phyloP scores from a whole-genome alignment of 139 green algal species.

The Haematococcus lacustris region DNA sequence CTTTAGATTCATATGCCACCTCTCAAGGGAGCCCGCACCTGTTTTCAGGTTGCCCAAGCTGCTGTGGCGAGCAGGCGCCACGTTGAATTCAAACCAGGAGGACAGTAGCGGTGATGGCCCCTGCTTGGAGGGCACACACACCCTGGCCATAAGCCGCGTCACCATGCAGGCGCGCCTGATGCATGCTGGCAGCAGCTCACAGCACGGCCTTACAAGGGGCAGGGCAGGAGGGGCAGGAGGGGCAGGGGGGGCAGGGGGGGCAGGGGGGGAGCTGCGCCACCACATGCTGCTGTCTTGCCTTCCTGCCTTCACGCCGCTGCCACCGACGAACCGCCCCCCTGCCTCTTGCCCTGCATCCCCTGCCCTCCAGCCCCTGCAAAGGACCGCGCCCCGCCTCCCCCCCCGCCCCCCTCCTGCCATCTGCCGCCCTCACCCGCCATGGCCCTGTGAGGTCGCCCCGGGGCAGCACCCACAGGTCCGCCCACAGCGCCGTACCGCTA shows the following conservation, averaged over 20 bases:
- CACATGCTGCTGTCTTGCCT: background rate
- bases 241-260: background rate
- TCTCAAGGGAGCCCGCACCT: slow-evolving; percentile 3
- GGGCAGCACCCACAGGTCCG: slow-evolving; percentile 69
- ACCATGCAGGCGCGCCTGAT: background rate
- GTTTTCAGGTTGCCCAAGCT: slow-evolving; percentile 7
- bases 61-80: slow-evolving; percentile 33
- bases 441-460: slow-evolving; percentile 23
- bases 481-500: slow-evolving; percentile 66
- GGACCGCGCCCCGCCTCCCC: background rate
- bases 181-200: background rate
- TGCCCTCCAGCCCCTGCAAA: background rate
- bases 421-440: background rate
- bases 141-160: background rate
- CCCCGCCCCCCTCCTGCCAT: no score
- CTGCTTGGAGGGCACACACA: background rate
- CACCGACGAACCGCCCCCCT: background rate
- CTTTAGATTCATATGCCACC: background rate
- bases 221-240: background rate
- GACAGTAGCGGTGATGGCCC: slow-evolving; percentile 64
- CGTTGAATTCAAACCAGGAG: slow-evolving; percentile 64
- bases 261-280: no score
- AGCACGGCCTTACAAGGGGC: background rate
- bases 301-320: background rate
- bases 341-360: background rate